Evolutionary conservation across 129 eudicot genomes (phyloP).

Genomic region (Helianthus annuus): DNA sequence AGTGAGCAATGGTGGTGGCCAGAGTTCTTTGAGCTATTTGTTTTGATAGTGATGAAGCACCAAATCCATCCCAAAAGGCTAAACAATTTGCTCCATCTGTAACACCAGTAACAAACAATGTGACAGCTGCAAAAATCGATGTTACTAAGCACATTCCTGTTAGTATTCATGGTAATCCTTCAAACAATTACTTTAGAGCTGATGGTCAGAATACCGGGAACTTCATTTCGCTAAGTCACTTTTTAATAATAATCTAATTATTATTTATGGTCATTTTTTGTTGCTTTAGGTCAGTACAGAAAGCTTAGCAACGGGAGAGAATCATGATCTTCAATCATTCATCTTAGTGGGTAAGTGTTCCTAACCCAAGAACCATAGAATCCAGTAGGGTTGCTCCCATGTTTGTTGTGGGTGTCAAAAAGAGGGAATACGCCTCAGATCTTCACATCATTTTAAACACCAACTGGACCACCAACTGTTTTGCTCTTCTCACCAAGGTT

Average conservation of each 20-base stretch:
- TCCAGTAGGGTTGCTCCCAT: too few species aligned
- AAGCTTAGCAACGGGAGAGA: too few species aligned
- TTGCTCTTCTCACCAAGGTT: too few species aligned
- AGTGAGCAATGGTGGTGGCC: constrained; percentile 64
- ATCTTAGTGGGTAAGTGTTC: too few species aligned
- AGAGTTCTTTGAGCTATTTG: constrained; percentile 61
- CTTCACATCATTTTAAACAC: too few species aligned
- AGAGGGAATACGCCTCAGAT: too few species aligned
- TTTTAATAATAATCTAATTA: background rate
- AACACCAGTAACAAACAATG: constrained; percentile 31
- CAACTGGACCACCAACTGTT: too few species aligned
- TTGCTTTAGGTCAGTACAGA: too few species aligned
- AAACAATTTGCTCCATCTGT: constrained; percentile 36
- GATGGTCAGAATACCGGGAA: constrained; percentile 71
- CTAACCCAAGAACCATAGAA: too few species aligned
- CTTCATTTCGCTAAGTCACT: constrained; percentile 49
- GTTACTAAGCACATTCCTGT: constrained; percentile 56
- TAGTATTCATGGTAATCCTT: constrained; percentile 43
- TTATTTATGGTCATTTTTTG: background rate
- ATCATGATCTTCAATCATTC: too few species aligned
- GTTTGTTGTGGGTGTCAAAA: too few species aligned
- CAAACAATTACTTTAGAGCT: constrained; percentile 56
- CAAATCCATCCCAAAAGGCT: constrained; percentile 42
- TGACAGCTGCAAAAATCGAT: constrained; percentile 35
- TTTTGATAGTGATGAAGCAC: constrained; percentile 56